These are phyloP conservation scores for Nadsonia commutata DNA, from an alignment of 1,139 yeast species.

Conservation along the genomic window DNA sequence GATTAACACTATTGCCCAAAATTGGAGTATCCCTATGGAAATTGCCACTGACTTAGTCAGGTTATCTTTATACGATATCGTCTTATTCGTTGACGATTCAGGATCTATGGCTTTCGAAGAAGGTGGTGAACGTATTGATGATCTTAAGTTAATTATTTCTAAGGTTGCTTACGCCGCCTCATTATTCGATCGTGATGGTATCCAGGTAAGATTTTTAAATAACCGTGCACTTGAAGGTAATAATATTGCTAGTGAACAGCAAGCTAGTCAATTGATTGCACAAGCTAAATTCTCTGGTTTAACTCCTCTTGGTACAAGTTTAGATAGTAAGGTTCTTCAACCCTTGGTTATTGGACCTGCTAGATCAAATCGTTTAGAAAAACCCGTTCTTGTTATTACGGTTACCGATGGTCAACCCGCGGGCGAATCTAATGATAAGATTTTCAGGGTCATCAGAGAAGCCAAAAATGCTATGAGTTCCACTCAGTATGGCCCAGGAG, in stretches of 20 bases:
- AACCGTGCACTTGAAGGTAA: constrained; percentile 16
- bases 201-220: constrained; percentile 22
- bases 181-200: constrained; percentile 22
- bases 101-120: constrained; percentile 25
- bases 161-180: constrained; percentile 22
- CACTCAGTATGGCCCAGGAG: constrained; percentile 19
- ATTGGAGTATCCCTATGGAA: constrained; percentile 21
- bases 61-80: constrained; percentile 22
- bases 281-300: constrained; percentile 19
- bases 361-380: constrained; percentile 14
- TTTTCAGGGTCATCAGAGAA: constrained; percentile 17
- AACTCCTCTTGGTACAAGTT: constrained; percentile 22
- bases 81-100: constrained; percentile 22
- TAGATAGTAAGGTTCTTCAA: constrained; percentile 18
- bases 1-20: constrained; percentile 14
- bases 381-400: constrained; percentile 21
- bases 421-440: constrained; percentile 18
- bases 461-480: constrained; percentile 16
- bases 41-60: constrained; percentile 21
- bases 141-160: constrained; percentile 19
- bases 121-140: constrained; percentile 24
- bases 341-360: constrained; percentile 21
- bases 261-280: constrained; percentile 16
- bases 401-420: constrained; percentile 24
- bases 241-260: constrained; percentile 16